These are phyloP conservation scores for Dendrothele bispora DNA, from an alignment of 768 basidiomycete species.

Conservation along the genomic window DNA sequence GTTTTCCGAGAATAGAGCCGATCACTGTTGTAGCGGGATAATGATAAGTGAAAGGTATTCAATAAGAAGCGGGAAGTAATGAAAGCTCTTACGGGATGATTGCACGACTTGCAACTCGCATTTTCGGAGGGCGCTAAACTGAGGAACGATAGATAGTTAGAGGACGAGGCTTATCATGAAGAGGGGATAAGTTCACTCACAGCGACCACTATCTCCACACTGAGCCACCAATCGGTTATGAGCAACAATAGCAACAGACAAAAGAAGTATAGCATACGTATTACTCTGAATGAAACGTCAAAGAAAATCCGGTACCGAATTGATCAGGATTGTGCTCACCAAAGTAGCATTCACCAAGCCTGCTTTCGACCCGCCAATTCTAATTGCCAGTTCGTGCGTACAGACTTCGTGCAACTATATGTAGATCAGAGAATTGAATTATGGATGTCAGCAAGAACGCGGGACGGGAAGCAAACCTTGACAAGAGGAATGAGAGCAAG, in stretches of 20 bases:
- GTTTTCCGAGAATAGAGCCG: constrained; percentile 80
- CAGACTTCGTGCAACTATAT: constrained; percentile 73
- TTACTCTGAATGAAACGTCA: constrained; percentile 50
- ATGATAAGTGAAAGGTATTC: constrained; percentile 9
- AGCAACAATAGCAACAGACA: constrained; percentile 4
- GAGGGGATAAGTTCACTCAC: constrained; percentile 40
- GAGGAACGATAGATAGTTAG: neutral
- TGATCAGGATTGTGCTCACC: constrained; percentile 38
- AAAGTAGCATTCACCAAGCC: constrained; percentile 81
- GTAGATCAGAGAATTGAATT: constrained; percentile 29
- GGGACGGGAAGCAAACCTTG: constrained; percentile 43
- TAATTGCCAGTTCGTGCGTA: constrained; percentile 68
- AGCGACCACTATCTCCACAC: constrained; percentile 69
- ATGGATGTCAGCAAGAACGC: neutral
- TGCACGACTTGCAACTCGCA: constrained; percentile 83
- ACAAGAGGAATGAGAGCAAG: constrained; percentile 78
- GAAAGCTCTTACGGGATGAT: constrained; percentile 63
- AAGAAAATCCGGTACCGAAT: neutral
- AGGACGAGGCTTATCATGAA: neutral
- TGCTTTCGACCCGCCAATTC: constrained; percentile 75
- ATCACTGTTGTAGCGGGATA: constrained; percentile 50
- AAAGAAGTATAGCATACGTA: constrained; percentile 41
- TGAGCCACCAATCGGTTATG: constrained; percentile 17
- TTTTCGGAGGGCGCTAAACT: constrained; percentile 81
- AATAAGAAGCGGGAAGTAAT: neutral